Conservation (phyloP, 352 stramenopile species). For the Pythium monospermum region DNA sequence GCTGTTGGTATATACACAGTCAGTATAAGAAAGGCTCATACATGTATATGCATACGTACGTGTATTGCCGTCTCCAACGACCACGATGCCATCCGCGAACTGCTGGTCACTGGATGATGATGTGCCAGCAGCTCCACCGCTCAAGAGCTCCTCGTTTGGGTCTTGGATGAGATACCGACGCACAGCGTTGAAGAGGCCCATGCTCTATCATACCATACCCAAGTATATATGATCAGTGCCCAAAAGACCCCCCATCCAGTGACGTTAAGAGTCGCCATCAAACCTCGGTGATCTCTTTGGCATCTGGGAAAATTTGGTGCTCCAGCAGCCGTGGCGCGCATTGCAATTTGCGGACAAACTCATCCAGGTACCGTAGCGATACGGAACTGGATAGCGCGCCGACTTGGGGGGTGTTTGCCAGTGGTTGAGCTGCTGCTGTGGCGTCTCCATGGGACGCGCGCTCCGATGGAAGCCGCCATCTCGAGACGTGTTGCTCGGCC, state of each 20-base stretch:
- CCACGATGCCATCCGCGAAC: conserved; percentile 65
- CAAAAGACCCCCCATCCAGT: no score
- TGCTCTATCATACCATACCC: conserved; percentile 39
- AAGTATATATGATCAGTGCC: not conserved
- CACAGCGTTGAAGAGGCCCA: conserved; percentile 81
- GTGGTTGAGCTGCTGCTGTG: not conserved
- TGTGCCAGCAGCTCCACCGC: not conserved
- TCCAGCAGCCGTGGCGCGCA: conserved; percentile 64
- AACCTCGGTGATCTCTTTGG: conserved; percentile 82
- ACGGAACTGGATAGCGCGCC: conserved; percentile 17
- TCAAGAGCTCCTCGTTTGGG: no score
- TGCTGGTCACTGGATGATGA: not conserved
- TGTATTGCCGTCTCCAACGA: conserved; percentile 76
- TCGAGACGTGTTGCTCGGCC: conserved; percentile 29
- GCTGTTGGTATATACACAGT: conserved; percentile 28
- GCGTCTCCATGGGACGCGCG: not conserved
- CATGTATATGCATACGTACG: conserved; percentile 30
- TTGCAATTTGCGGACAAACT: conserved; percentile 79
- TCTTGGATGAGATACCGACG: conserved; percentile 52
- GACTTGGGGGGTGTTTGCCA: not conserved
- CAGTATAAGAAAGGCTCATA: conserved; percentile 1
- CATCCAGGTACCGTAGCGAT: conserved; percentile 78
- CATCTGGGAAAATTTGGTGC: conserved; percentile 70
- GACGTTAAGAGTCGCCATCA: not conserved
- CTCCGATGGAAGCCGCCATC: conserved; percentile 24